Percentiles rank a stretch among this genome's conserved stretches.
phyloP scores from a whole-genome alignment of 129 eudicot genomes.

The Flaveria brownii region DNA sequence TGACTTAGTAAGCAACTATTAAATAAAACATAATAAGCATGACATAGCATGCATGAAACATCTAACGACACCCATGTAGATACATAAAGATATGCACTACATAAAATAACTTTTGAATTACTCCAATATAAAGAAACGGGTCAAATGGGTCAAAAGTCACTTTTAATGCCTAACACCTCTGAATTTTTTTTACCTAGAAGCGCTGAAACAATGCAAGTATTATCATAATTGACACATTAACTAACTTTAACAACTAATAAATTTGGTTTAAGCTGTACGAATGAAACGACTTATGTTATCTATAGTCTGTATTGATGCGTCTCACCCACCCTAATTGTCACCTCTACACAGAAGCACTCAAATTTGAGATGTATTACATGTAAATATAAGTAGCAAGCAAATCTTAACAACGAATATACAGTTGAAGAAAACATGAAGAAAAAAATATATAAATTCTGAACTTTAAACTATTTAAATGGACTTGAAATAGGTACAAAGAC shows the following conservation, averaged over 20 bases:
- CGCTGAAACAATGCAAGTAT: neutral
- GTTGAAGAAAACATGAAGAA: neutral
- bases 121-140: too few relatives aligned
- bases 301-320: neutral
- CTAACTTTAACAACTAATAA: neutral
- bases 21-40: too few relatives aligned
- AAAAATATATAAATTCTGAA: neutral
- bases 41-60: too few relatives aligned
- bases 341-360: neutral
- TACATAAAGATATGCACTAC: too few relatives aligned
- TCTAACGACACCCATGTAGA: too few relatives aligned
- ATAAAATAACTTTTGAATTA: too few relatives aligned
- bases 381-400: neutral
- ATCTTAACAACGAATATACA: neutral
- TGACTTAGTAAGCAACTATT: too few relatives aligned
- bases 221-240: neutral
- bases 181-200: too few relatives aligned
- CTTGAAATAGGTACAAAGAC: conserved; percentile 72
- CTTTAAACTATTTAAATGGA: conserved; percentile 3
- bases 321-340: neutral
- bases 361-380: neutral
- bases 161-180: too few relatives aligned
- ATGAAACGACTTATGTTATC: neutral
- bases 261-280: neutral
- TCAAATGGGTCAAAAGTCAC: too few relatives aligned